Evolutionary conservation across 2,329 filamentous ascomycete genomes (phyloP), one percentile per base, ranked within the genome.

Genomic region (Cladosporium sp.): DNA sequence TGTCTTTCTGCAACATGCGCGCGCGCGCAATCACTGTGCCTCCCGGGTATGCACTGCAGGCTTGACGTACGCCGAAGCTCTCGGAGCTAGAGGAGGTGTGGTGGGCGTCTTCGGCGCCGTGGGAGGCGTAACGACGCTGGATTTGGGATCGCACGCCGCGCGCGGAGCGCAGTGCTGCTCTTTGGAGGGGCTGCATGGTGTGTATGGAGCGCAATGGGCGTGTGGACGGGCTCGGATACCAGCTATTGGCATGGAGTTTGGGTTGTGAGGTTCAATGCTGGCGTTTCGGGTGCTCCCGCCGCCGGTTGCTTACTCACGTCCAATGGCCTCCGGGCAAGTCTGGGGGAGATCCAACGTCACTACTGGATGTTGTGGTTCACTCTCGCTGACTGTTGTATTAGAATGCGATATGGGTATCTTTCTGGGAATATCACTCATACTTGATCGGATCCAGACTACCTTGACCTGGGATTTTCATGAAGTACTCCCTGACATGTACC

Each of bases 41-140:
- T 20, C n/a, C 22, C 22, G 22, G 22, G 22, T 27, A 27, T 27
- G 9, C 9, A 9, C n/a, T n/a, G n/a, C n/a, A n/a, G 41, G 42
- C 40, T 49, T 33, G 54, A 72, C 75, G 62, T 70, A 79, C 77
- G 48, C 77, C 76, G 53, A 78, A 68, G 53, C 70, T 68, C 63
- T 79, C 77, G 52, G 70, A 61, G 58, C 30, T 55, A 38, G 50
- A 50, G 43, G 53, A 58, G 52, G 53, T 55, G 52, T 61, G 62
- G 55, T 61, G 61, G 36, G 51, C 42, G 43, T 59, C 62, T 46
- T 66, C 59, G 47, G 62, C 67, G 43, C 62, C 70, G 51, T 62
- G 68, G 51, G 72, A 70, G 55, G 71, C 71, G 51, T 64, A 57
- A 57, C 71, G 69, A 51, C 67, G 68, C 39, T 64, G 57, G 35